Conservation (phyloP, 1,284 basidiomycete species). For the Violaceomyces palustris region DNA sequence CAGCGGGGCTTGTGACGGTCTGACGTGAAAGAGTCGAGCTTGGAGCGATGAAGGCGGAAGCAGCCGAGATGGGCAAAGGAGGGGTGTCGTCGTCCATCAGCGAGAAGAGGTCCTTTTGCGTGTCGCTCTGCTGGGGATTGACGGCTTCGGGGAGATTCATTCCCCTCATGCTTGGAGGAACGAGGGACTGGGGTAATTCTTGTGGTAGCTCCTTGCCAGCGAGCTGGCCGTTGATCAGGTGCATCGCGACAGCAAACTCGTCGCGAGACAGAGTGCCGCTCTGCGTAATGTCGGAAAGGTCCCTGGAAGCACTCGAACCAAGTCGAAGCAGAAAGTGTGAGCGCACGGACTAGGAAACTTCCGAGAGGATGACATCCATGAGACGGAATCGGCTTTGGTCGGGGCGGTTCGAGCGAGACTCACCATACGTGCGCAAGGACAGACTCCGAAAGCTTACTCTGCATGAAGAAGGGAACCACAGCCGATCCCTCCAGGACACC, state of each 20-base stretch:
- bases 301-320: too few species aligned
- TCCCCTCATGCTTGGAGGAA: conserved; percentile 73
- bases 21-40: conserved; percentile 14
- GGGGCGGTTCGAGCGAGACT: conserved; percentile 35
- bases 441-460: conserved; percentile 79
- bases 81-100: conserved; percentile 64
- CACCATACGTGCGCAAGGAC: conserved; percentile 87
- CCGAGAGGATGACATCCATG: background rate
- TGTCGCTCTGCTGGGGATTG: conserved; percentile 46
- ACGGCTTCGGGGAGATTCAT: conserved; percentile 36
- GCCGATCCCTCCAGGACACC: conserved; percentile 88
- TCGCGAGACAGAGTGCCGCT: conserved; percentile 83
- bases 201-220: conserved; percentile 71
- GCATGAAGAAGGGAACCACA: conserved; percentile 92
- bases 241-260: conserved; percentile 93
- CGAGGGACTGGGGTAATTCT: conserved; percentile 66
- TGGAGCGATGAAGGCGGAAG: conserved; percentile 37
- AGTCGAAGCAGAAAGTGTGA: too few species aligned
- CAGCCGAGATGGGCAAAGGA: conserved; percentile 31
- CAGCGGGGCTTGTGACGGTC: conserved; percentile 53
- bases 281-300: conserved; percentile 84
- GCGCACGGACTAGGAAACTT: background rate
- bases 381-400: too few species aligned
- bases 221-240: conserved; percentile 83
- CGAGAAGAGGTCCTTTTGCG: conserved; percentile 54